phyloP scores from a whole-genome alignment of 1,284 basidiomycete species.

The Fomitopsis pinicola region DNA sequence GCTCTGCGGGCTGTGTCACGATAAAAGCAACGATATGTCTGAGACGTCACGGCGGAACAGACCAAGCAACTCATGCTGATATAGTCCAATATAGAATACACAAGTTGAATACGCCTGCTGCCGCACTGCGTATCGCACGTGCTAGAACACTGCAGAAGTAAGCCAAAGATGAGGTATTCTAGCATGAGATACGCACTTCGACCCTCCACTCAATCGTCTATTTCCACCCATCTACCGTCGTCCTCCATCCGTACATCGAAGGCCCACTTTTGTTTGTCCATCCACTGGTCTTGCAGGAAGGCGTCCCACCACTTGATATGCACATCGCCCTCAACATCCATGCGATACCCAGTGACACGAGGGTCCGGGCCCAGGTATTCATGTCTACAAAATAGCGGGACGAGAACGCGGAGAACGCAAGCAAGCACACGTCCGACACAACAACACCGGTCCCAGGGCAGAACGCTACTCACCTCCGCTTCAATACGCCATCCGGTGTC shows the following conservation, averaged over 20 bases:
- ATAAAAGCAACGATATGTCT: too few relatives aligned
- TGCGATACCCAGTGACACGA: slow-evolving; percentile 36
- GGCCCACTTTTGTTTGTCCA: slow-evolving; percentile 38
- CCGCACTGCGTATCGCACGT: too few relatives aligned
- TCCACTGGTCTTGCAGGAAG: slow-evolving; percentile 40
- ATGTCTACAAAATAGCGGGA: slow-evolving; percentile 25
- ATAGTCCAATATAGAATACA: too few relatives aligned
- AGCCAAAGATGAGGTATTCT: too few relatives aligned
- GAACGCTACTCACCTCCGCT: slow-evolving; percentile 25
- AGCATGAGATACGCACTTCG: too few relatives aligned
- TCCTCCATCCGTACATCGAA: slow-evolving; percentile 30
- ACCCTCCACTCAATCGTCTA: slow-evolving; percentile 6
- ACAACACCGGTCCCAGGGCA: background rate
- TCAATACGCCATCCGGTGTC: slow-evolving; percentile 29
- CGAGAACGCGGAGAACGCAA: background rate
- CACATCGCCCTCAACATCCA: slow-evolving; percentile 34
- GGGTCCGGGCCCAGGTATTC: slow-evolving; percentile 41
- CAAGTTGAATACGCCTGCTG: too few relatives aligned
- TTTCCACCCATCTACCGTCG: slow-evolving; percentile 26
- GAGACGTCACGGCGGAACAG: too few relatives aligned
- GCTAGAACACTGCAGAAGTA: too few relatives aligned
- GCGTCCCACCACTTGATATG: slow-evolving; percentile 41
- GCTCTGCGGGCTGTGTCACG: too few relatives aligned
- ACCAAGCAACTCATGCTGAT: too few relatives aligned
- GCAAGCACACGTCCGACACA: slow-evolving; percentile 6